Evolutionary conservation across 352 stramenopile species (phyloP).

Genomic region (Globisporangium cystogenes): DNA sequence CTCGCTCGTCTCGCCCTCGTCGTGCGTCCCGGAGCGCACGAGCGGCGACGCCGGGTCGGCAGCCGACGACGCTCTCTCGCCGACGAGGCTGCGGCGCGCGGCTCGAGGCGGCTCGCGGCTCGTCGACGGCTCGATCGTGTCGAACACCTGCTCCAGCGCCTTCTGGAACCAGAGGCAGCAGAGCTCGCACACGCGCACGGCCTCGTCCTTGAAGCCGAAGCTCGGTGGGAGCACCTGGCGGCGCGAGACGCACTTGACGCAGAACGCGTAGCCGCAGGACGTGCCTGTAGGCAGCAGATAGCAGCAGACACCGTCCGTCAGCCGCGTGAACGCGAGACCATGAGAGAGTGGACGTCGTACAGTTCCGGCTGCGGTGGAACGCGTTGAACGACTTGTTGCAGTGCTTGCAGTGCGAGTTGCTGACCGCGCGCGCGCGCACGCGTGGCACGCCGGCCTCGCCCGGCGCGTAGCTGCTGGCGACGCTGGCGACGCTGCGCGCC

Average conservation of each 20-base stretch:
- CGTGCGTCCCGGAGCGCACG: conserved; percentile 8
- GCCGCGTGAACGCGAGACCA: no score
- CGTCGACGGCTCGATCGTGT: conserved; percentile 40
- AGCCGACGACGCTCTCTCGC: conserved; percentile 14
- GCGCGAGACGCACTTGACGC: conserved; percentile 54
- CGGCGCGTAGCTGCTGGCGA: conserved; percentile 5
- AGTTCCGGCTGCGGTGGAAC: conserved; percentile 64
- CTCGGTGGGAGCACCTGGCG: conserved; percentile 43
- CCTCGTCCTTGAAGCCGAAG: conserved; percentile 50
- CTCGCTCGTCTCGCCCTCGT: conserved; percentile 17
- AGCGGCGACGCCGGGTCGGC: conserved; percentile 16
- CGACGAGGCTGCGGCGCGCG: neutral
- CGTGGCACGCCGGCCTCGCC: conserved; percentile 28
- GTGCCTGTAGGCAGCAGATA: conserved; percentile 5
- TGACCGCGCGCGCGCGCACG: conserved; percentile 25
- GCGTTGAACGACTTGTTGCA: conserved; percentile 65
- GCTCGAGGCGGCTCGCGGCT: neutral
- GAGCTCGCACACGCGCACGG: conserved; percentile 49
- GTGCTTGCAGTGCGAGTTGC: conserved; percentile 32
- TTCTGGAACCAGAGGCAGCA: conserved; percentile 65
- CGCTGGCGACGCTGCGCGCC: conserved; percentile 1
- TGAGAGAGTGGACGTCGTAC: no score
- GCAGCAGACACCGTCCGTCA: no score
- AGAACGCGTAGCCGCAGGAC: conserved; percentile 55
- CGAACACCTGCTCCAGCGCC: conserved; percentile 61